Conservation (phyloP, 257 asterid genomes). For the Solanum phureja region DNA sequence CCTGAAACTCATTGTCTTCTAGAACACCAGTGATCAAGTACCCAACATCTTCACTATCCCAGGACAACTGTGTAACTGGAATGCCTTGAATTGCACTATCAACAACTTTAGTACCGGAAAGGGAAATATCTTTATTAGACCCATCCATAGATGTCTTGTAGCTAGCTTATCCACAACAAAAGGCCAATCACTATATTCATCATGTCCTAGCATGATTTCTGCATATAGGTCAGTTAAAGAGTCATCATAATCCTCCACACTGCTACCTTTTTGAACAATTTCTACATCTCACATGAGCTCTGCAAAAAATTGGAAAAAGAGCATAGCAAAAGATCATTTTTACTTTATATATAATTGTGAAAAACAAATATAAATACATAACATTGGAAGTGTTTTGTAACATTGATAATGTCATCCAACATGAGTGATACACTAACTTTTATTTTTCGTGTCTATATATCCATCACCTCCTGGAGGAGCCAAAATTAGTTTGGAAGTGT, state of each 20-base stretch:
- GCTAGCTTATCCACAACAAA: no score
- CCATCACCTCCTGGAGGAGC: not conserved
- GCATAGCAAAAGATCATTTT: not conserved
- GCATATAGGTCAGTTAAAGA: constrained; percentile 9
- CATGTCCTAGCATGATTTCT: not conserved
- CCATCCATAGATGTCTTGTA: no score
- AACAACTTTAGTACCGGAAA: no score
- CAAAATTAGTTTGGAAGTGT: not conserved
- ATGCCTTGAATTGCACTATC: no score
- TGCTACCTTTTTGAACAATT: not conserved
- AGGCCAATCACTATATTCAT: no score
- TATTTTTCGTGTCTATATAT: not conserved
- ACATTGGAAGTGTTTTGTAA: not conserved
- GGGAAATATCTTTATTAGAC: no score
- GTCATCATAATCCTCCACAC: constrained; percentile 1
- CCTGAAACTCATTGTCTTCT: no score
- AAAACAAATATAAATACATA: not conserved
- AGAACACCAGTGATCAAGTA: no score
- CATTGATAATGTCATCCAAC: not conserved
- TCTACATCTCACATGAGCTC: constrained; percentile 3
- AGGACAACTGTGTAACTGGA: no score
- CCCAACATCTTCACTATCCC: no score
- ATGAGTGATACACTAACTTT: not conserved
- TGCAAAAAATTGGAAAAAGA: constrained; percentile 24
- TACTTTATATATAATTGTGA: not conserved